Conservation (phyloP, 441 rosid genomes). For the Populus hybrid region DNA sequence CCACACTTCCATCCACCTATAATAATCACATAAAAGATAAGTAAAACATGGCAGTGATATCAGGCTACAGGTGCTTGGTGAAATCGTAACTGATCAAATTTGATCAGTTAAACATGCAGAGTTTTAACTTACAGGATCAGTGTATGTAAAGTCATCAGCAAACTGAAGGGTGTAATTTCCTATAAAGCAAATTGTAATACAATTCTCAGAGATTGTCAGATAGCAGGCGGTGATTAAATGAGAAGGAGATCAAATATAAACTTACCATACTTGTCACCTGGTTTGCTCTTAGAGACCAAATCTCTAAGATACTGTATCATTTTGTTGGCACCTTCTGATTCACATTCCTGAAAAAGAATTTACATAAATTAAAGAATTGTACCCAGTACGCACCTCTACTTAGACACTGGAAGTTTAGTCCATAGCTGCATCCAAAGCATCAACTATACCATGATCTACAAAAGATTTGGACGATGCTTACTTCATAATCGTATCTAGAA, state of each 20-base stretch:
- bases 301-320: constrained; percentile 78
- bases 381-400: not conserved
- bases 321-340: constrained; percentile 88
- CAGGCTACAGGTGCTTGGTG: not conserved
- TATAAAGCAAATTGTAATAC: constrained; percentile 29
- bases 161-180: constrained; percentile 71
- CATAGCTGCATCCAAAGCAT: not conserved
- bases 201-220: constrained; percentile 14
- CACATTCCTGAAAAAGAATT: constrained; percentile 64
- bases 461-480: constrained; percentile 32
- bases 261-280: constrained; percentile 78
- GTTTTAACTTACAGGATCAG: constrained; percentile 78
- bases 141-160: constrained; percentile 89
- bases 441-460: not conserved
- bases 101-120: not conserved
- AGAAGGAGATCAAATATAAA: constrained; percentile 8
- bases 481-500: constrained; percentile 95
- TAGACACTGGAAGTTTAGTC: constrained; percentile 9
- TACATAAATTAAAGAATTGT: constrained; percentile 14
- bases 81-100: constrained; percentile 2
- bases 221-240: not conserved
- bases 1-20: constrained; percentile 92
- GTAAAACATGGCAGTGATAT: constrained; percentile 5
- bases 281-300: constrained; percentile 61
- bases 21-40: constrained; percentile 9